phyloP scores from a whole-genome alignment of 2,329 filamentous ascomycete genomes.

The Fusarium sp. region DNA sequence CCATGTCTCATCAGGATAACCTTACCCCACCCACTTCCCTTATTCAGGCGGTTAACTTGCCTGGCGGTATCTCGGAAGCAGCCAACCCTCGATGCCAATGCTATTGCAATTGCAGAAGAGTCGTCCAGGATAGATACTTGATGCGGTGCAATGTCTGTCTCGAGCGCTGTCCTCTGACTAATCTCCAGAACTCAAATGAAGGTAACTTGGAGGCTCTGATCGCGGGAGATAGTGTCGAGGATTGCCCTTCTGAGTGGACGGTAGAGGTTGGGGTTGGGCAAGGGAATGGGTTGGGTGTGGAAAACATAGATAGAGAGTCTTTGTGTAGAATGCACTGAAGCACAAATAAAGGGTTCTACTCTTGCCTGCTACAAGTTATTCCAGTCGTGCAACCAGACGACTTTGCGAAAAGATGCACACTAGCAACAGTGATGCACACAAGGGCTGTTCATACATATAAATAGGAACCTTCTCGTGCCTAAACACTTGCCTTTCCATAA shows the following conservation, averaged over 20 bases:
- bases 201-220: neutral
- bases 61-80: neutral
- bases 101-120: neutral
- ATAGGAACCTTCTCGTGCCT: neutral
- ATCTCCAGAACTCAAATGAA: too few relatives aligned
- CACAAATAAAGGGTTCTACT: neutral
- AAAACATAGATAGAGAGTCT: neutral
- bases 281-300: neutral
- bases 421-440: neutral
- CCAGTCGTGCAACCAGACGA: neutral
- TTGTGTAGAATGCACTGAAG: neutral
- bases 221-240: neutral
- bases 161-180: too few relatives aligned
- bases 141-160: too few relatives aligned
- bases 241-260: neutral
- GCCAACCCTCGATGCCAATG: neutral
- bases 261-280: neutral
- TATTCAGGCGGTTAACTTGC: neutral
- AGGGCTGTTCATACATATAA: neutral
- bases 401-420: neutral
- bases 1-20: neutral
- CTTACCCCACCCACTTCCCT: neutral
- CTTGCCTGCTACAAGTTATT: neutral
- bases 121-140: neutral
- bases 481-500: neutral